Base-by-base conservation (phyloP, 202 grass and related monocot genomes). In the Digitaria exilis region DNA sequence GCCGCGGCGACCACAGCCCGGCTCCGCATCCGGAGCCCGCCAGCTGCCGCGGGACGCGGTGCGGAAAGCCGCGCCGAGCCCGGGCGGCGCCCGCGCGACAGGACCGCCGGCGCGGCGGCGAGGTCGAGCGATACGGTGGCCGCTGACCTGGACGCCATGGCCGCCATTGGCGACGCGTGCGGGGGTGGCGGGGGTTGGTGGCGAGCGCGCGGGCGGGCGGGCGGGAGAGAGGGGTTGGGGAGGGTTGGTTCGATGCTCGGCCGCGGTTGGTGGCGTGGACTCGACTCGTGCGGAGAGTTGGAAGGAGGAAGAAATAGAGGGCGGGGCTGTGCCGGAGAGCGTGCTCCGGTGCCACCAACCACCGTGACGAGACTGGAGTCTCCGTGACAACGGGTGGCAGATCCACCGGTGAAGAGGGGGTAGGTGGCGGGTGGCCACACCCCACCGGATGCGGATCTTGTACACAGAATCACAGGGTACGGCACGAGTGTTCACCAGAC, bases 231-330 rank as follows among this genome's bases (percentile, higher is more conserved):
- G 58, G 55, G 58, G 0, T 26, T 51, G 31, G 44, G 6, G 54
- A 3, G 22, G 66, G n/a, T 65, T 60, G 35, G 64, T 60, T 67
- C 62, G 31, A 0, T 1, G 62, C 3, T 17, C 37, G 18, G 15
- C 15, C 29, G 48, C 45, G 90, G 65, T 85, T 81, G 71, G 82
- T 83, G 48, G 43, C 32, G 49, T 39, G 67, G 70, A 43, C 32
- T 69, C 16, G 37, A 31, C 64, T 18, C 49, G 80, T 74, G 6
- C 11, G 39, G 3, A 34, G 54, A n/a, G n/a, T 7, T 39, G n/a
- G 8, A 25, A 19, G 42, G 41, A 78, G 50, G 70, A 37, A 85
- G 83, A 94, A 90, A 87, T 91, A 88, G 75, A 16, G 26, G 0
- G 0, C 25, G 0, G 42, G 9, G 14, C 26, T 30, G 31, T 69